Percentiles rank a stretch among this genome's conserved stretches.
These are phyloP conservation scores for Cytospora paraplurivora DNA, from an alignment of 2,329 filamentous ascomycete species.

Conservation along the genomic window DNA sequence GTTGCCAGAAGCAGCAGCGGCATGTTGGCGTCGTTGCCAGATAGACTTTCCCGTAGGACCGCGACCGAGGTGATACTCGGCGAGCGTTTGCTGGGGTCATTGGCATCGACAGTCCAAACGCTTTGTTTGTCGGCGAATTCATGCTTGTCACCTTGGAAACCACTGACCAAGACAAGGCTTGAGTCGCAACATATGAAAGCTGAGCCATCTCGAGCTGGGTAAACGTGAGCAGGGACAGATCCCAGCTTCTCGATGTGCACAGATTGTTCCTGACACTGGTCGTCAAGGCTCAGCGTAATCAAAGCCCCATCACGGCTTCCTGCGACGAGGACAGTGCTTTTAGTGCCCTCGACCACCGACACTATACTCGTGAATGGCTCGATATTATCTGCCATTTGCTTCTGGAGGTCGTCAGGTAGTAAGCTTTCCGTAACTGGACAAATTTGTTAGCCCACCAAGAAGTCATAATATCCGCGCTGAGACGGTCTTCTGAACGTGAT, in stretches of 20 bases:
- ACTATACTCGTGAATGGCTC: constrained; percentile 49
- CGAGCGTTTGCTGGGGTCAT: constrained; percentile 47
- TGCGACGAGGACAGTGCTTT: constrained; percentile 41
- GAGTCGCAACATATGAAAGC: constrained; percentile 54
- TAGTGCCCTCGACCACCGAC: constrained; percentile 35
- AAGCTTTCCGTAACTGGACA: neutral
- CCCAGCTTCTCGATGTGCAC: constrained; percentile 34
- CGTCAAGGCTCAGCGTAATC: constrained; percentile 40
- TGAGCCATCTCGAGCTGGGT: constrained; percentile 31
- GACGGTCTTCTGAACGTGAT: neutral
- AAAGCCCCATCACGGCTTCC: constrained; percentile 58
- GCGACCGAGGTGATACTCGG: constrained; percentile 52
- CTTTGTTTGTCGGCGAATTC: constrained; percentile 46
- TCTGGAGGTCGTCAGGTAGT: neutral
- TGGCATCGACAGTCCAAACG: constrained; percentile 56
- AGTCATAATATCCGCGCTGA: neutral
- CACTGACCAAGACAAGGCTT: constrained; percentile 46
- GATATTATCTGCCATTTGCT: neutral
- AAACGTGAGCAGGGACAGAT: constrained; percentile 34
- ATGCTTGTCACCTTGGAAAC: constrained; percentile 36
- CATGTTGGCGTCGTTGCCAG: constrained; percentile 42
- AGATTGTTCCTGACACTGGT: constrained; percentile 28
- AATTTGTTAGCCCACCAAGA: neutral
- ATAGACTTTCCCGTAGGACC: constrained; percentile 45
- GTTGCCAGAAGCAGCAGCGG: constrained; percentile 54